Base-by-base conservation (phyloP, 441 rosid genomes). In the Brassica balearica region DNA sequence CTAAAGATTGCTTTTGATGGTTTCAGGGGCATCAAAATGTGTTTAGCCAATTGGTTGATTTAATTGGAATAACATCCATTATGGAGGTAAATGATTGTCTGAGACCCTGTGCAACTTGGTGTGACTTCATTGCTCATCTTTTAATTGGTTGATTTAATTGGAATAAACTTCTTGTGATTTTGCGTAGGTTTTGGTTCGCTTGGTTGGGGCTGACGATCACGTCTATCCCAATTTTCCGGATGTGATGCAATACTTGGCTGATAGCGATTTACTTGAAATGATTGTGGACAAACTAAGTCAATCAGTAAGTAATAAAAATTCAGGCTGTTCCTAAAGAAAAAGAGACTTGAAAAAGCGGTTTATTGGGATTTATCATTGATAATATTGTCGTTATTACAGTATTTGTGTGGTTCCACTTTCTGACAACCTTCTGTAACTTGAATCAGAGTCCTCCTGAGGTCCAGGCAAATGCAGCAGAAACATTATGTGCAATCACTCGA, bases 221-320 rank as follows among this genome's bases (percentile, higher is more conserved):
- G 90, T 92, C 12, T 96, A 92, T 89, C 98, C 98, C 65, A 94
- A 94, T 83, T 90, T 90, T 83, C 77, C 85, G 84, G 98, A 94
- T 82, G 98, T 96, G 86, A 94, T 96, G 97, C 98, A 90, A 77
- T 92, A 96, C 94, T 80, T 96, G 85, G 97, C 98, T 78, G 98
- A 92, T 67, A 89, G 97, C 83, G 84, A 88, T 86, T 83, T 91
- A 80, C 89, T 96, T 20, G 98, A 96, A 84, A 94, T 96, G 98
- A 90, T 96, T 15, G 95, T 92, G 71, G 96, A 96, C 82, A 92
- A 96, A 85, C 82, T 96, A 86, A 89, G 73, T 78, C 93, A 95
- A 81, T 86, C 89, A 53, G 99, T 96, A 84, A 88, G 99, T 87
- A 76, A 55, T 48, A 11, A 51, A 60, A 68, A 0, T 29, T 51